Evolutionary conservation across 352 stramenopile species (phyloP).

Genomic region (Globisporangium paddicum): DNA sequence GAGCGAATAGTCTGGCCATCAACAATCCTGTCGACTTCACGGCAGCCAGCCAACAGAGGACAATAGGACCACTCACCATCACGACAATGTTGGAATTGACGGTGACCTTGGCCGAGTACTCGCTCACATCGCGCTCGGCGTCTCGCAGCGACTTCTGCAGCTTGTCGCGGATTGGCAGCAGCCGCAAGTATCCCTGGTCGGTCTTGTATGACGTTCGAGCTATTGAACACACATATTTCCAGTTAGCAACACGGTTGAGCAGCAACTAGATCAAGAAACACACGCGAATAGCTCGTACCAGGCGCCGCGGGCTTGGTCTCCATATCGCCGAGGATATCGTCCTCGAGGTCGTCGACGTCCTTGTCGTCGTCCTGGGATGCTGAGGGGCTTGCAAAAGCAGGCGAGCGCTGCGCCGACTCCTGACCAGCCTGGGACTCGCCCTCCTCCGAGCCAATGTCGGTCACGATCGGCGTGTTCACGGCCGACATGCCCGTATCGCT

Average conservation of each 20-base stretch:
- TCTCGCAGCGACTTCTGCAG: constrained; percentile 70
- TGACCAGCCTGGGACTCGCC: constrained; percentile 51
- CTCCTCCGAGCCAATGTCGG: constrained; percentile 66
- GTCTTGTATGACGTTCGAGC: constrained; percentile 43
- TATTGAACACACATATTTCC: too few relatives aligned
- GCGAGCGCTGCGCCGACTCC: constrained; percentile 63
- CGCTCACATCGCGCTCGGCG: constrained; percentile 57
- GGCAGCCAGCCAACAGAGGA: too few relatives aligned
- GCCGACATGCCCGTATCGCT: constrained; percentile 37
- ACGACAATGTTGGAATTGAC: constrained; percentile 80
- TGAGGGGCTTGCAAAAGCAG: constrained; percentile 47
- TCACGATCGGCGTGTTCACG: constrained; percentile 67
- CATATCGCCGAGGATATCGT: constrained; percentile 72
- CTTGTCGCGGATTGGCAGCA: constrained; percentile 53
- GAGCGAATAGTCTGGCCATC: not conserved
- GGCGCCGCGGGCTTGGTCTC: constrained; percentile 45
- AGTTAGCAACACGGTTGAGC: too few relatives aligned
- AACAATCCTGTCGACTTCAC: not conserved
- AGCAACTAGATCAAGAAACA: not conserved
- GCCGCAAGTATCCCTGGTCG: constrained; percentile 59
- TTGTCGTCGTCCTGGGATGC: constrained; percentile 67
- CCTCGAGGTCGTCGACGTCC: constrained; percentile 71
- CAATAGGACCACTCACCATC: constrained; percentile 36
- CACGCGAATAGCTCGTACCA: constrained; percentile 10
- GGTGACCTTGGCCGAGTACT: constrained; percentile 59